Evolutionary conservation across 1,284 basidiomycete genomes (phyloP), one percentile per base, ranked within the genome.

Genomic region (Trametes pubescens): DNA sequence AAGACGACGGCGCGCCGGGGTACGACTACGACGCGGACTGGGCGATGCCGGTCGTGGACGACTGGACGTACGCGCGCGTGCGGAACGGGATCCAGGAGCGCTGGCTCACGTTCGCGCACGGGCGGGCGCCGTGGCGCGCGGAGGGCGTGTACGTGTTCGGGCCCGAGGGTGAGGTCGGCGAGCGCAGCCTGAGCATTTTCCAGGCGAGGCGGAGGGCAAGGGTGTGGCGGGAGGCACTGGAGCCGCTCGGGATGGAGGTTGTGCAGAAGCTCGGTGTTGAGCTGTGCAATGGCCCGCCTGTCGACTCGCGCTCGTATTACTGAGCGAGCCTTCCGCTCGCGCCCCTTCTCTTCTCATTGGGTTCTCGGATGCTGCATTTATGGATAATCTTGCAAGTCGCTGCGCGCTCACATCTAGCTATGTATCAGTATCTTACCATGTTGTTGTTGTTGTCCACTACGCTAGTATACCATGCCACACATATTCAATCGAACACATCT

Each of bases 71-170:
- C 66, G 73, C 77, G 21, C 83, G 86, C 51, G 87, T 92, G 54
- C 82, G 89, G 18, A 85, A 91, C 65, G 80, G 86, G 29, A 83
- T 92, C 56, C 91, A 92, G 73, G 82, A 84, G 65, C 81, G 84
- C 44, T 92, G 90, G 90, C 81, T 92, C 26, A 71, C 85, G n/a
- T 92, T 92, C 66, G 89, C 90, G 5, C 75, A 89, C 71, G 90
- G 89, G 5, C 85, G 89, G 73, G 80, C 79, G 18, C 90, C 90
- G 2, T 92, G 91, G 90, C 79, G 78, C 62, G 83, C 83, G 63
- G 83, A 86, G 59, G 87, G 84, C 73, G 83, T 91, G 57, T 92
- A 83, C 73, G 89, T 92, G n/a, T 91, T 90, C 70, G 88, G 88
- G 9, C 88, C 88, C 0, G 88, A 90, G 71, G 88, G 87, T 51